Conservation (phyloP, 2,329 filamentous ascomycete species). For the Epicoccum sorghinum region DNA sequence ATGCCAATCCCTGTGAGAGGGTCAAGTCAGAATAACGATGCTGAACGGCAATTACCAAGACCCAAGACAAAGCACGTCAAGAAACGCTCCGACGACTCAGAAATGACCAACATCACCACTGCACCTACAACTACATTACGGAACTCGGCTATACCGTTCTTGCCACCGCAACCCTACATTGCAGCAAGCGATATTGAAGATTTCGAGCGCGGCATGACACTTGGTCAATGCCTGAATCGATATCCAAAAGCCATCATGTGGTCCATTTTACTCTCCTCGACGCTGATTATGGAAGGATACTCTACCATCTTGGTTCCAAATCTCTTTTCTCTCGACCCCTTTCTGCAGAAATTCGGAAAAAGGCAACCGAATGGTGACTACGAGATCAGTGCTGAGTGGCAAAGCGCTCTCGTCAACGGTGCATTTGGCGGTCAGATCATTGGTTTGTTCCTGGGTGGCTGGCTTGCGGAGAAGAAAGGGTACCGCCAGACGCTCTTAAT, state of each 20-base stretch:
- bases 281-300: conserved; percentile 87
- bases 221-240: conserved; percentile 73
- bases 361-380: conserved; percentile 29
- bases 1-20: neutral
- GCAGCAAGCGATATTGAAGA: neutral
- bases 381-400: conserved; percentile 50
- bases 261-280: conserved; percentile 81
- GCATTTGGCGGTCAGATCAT: conserved; percentile 48
- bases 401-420: conserved; percentile 50
- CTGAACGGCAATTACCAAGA: neutral
- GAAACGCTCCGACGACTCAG: conserved; percentile 1
- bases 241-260: conserved; percentile 87
- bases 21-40: neutral
- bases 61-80: neutral
- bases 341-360: conserved; percentile 45
- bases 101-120: neutral
- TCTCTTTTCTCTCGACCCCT: conserved; percentile 61
- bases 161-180: neutral
- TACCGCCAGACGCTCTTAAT: conserved; percentile 24
- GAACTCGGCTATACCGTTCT: conserved; percentile 6
- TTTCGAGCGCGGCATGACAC: conserved; percentile 39
- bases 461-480: conserved; percentile 48
- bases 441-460: conserved; percentile 51
- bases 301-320: conserved; percentile 79
- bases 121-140: neutral